Evolutionary conservation across 495 filamentous ascomycete species (phyloP).

Genomic region (Patellaria atrata): DNA sequence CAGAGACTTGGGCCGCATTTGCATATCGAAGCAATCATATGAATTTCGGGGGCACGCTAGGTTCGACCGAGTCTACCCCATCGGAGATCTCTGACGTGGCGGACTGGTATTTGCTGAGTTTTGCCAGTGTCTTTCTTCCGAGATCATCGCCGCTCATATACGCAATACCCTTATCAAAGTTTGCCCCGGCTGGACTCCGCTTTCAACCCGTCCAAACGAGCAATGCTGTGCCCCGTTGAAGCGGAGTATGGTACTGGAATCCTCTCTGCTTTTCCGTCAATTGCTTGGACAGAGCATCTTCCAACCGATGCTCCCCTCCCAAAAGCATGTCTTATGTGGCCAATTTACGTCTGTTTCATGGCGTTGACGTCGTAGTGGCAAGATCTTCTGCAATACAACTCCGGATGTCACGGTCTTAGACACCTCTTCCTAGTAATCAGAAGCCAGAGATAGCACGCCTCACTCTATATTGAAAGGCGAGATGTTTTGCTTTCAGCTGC

Average conservation of each 20-base stretch:
- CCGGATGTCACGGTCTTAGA: constrained; percentile 10
- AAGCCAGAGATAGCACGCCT: constrained; percentile 12
- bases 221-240: constrained; percentile 15
- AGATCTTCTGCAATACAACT: constrained; percentile 15
- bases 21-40: constrained; percentile 24
- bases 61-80: constrained; percentile 21
- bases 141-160: constrained; percentile 15
- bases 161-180: constrained; percentile 17
- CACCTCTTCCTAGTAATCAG: constrained; percentile 13
- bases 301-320: constrained; percentile 19
- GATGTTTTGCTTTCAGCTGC: constrained; percentile 20
- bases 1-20: constrained; percentile 18
- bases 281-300: constrained; percentile 16
- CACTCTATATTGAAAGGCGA: constrained; percentile 16
- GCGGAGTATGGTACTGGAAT: constrained; percentile 18
- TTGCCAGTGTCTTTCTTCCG: constrained; percentile 15
- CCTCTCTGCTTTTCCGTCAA: constrained; percentile 4
- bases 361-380: constrained; percentile 16
- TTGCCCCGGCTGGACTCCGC: constrained; percentile 11
- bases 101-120: constrained; percentile 22
- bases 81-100: constrained; percentile 27
- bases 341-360: constrained; percentile 6
- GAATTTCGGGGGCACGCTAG: constrained; percentile 18
- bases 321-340: constrained; percentile 11
- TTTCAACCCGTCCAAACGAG: constrained; percentile 10